These are phyloP conservation scores for Yamadazyma takamatsuzukensis DNA, from an alignment of 805 yeast species.

Conservation along the genomic window DNA sequence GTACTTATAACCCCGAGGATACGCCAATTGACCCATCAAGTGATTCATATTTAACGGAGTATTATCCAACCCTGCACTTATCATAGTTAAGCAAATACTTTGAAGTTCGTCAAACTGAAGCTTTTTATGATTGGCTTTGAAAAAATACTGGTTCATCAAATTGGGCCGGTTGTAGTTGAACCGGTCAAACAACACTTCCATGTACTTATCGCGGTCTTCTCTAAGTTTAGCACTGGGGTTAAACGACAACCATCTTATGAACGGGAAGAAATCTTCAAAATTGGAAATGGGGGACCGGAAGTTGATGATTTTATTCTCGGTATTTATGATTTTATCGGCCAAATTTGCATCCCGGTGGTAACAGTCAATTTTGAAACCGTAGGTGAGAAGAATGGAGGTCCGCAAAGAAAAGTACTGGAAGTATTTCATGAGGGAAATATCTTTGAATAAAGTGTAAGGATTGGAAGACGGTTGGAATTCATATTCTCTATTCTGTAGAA, in stretches of 20 bases:
- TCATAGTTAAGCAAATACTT: constrained; percentile 68
- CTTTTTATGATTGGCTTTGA: constrained; percentile 3
- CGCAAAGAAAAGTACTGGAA: constrained; percentile 51
- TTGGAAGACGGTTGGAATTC: constrained; percentile 19
- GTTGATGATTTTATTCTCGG: constrained; percentile 54
- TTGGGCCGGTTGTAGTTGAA: neutral
- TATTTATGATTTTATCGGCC: constrained; percentile 50
- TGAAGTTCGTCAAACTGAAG: constrained; percentile 38
- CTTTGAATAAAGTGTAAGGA: constrained; percentile 16
- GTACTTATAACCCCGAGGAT: constrained; percentile 27
- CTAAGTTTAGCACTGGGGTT: constrained; percentile 26
- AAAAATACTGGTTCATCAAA: constrained; percentile 3
- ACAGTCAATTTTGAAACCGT: constrained; percentile 48
- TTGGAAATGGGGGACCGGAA: constrained; percentile 58
- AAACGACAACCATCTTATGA: constrained; percentile 25
- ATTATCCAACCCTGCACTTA: constrained; percentile 77
- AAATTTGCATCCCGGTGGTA: constrained; percentile 30
- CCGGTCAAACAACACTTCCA: constrained; percentile 29
- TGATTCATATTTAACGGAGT: constrained; percentile 61
- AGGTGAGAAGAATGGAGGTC: constrained; percentile 49
- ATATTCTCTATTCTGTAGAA: constrained; percentile 11
- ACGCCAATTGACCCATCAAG: constrained; percentile 53
- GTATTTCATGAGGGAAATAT: constrained; percentile 36
- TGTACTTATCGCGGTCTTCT: constrained; percentile 46
- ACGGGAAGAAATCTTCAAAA: constrained; percentile 51